phyloP scores from a whole-genome alignment of 2,329 filamentous ascomycete species.

The Tolypocladium sp. region DNA sequence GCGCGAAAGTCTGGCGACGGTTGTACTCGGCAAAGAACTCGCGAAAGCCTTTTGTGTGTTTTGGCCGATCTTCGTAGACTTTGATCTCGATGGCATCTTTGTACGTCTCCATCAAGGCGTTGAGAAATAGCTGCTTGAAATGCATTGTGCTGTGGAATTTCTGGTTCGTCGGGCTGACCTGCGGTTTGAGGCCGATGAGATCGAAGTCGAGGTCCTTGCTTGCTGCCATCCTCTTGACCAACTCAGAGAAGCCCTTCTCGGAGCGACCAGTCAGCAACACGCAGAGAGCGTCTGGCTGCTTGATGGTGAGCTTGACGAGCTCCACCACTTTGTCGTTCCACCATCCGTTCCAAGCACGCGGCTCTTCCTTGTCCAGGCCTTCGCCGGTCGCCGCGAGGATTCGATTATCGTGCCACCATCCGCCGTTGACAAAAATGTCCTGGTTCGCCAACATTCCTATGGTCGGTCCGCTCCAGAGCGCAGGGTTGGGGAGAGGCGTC shows the following conservation, averaged over 20 bases:
- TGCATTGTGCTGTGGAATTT: conserved; percentile 74
- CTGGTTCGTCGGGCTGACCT: conserved; percentile 70
- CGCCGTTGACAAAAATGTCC: conserved; percentile 70
- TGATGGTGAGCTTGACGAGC: conserved; percentile 70
- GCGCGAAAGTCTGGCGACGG: conserved; percentile 36
- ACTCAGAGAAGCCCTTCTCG: conserved; percentile 65
- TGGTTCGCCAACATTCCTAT: conserved; percentile 68
- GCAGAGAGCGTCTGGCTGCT: conserved; percentile 75
- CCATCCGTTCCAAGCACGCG: conserved; percentile 80
- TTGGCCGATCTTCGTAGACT: conserved; percentile 58
- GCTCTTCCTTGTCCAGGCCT: conserved; percentile 73
- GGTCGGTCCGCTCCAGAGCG: conserved; percentile 74
- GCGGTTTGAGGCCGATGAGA: conserved; percentile 79
- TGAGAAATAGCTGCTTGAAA: conserved; percentile 84
- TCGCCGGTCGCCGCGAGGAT: conserved; percentile 82
- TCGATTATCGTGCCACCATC: conserved; percentile 93
- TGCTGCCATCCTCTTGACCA: conserved; percentile 71
- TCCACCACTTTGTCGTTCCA: conserved; percentile 91
- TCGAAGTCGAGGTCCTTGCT: conserved; percentile 80
- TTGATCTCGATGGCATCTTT: conserved; percentile 71
- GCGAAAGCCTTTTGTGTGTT: conserved; percentile 71
- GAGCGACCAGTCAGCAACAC: conserved; percentile 82
- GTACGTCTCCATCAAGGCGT: conserved; percentile 79
- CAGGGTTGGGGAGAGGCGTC: conserved; percentile 80
- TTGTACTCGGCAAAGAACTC: conserved; percentile 79